Conservation (phyloP, 1,284 basidiomycete species). For the Pseudozyma tsukubaensis region DNA sequence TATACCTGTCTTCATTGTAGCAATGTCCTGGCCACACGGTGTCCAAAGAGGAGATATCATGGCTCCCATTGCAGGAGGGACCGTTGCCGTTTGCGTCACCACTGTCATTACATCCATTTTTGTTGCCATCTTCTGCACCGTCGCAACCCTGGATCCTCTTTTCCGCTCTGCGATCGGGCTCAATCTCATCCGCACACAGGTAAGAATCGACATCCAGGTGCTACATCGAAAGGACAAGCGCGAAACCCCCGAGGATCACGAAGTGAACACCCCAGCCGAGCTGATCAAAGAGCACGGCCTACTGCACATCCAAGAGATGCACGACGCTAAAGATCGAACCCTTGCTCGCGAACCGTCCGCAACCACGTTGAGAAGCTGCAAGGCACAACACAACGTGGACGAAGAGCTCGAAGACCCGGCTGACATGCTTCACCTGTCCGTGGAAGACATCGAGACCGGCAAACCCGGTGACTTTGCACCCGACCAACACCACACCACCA, state of each 20-base stretch:
- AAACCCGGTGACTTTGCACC: too few species aligned
- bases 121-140: slow-evolving; percentile 3
- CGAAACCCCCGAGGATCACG: not conserved
- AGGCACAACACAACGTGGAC: too few species aligned
- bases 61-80: not conserved
- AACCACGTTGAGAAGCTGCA: not conserved
- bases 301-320: not conserved
- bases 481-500: too few species aligned
- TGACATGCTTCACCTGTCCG: too few species aligned
- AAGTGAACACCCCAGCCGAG: not conserved
- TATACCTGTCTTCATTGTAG: slow-evolving; percentile 1
- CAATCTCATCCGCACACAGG: slow-evolving; percentile 4
- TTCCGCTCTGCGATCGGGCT: slow-evolving; percentile 12
- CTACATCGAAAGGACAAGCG: not conserved
- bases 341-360: not conserved
- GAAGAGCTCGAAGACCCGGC: not conserved
- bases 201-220: slow-evolving; percentile 5
- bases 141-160: slow-evolving; percentile 11
- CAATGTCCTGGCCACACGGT: not conserved
- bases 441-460: too few species aligned
- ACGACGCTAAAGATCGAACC: not conserved
- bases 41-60: not conserved
- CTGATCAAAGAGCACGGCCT: not conserved
- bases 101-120: not conserved
- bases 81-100: slow-evolving; percentile 1